A percentile compares a stretch with the other conserved stretches of the same genome.
phyloP scores from a whole-genome alignment of 495 filamentous ascomycete genomes.

The Penicillium herquei region DNA sequence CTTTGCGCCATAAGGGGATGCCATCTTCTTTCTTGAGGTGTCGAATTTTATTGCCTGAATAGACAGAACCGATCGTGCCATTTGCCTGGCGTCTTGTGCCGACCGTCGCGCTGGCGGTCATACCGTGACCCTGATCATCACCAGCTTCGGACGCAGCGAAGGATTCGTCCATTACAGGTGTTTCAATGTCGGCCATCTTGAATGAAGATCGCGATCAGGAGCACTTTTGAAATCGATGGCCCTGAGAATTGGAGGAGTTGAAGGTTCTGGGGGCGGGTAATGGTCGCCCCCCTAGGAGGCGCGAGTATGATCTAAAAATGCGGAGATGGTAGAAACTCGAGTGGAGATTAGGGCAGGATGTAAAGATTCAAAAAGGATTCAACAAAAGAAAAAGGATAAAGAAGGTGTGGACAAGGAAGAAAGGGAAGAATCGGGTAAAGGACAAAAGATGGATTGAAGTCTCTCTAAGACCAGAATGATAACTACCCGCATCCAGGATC shows the following conservation, averaged over 20 bases:
- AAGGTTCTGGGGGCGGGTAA: conserved; percentile 4
- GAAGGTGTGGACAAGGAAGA: conserved; percentile 11
- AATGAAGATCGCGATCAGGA: conserved; percentile 5
- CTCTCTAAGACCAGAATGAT: conserved; percentile 13
- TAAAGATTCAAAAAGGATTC: conserved; percentile 4
- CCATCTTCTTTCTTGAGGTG: conserved; percentile 98
- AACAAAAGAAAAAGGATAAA: conserved; percentile 16
- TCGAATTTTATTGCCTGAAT: conserved; percentile 88
- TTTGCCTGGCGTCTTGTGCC: conserved; percentile 65
- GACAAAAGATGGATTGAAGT: conserved; percentile 14
- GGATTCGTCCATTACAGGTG: conserved; percentile 44
- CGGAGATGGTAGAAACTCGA: not conserved
- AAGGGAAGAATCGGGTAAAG: conserved; percentile 20
- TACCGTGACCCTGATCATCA: conserved; percentile 47
- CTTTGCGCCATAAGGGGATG: conserved; percentile 92
- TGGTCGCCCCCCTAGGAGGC: conserved; percentile 20
- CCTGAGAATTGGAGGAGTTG: conserved; percentile 7
- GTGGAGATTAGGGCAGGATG: not conserved
- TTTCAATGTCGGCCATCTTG: conserved; percentile 44
- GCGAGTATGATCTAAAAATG: conserved; percentile 15
- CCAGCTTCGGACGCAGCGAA: conserved; percentile 41
- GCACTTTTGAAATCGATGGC: not conserved
- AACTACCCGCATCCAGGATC: conserved; percentile 26
- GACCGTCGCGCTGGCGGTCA: conserved; percentile 52
- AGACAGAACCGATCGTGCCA: conserved; percentile 64